A percentile compares a stretch with the other conserved stretches of the same genome.
phyloP scores from a whole-genome alignment of 208 protist species.

The Polymyxa betae region DNA sequence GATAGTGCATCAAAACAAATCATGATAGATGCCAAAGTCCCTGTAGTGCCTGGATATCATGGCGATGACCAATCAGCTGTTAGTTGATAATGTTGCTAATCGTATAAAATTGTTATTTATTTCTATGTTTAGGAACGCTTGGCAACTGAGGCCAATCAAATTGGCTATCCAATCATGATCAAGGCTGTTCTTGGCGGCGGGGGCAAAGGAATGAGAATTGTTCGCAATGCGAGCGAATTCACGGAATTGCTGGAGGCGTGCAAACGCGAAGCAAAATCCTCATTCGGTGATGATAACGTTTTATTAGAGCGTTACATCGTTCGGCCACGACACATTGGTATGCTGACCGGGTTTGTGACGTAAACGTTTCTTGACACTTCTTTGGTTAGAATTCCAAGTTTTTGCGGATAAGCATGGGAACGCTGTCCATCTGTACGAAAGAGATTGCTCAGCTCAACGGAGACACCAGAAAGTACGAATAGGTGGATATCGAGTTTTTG shows the following conservation, averaged over 20 bases:
- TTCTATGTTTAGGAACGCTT: conserved; percentile 63
- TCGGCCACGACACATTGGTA: conserved; percentile 11
- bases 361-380: neutral
- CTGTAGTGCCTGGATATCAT: conserved; percentile 87
- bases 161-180: conserved; percentile 91
- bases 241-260: conserved; percentile 69
- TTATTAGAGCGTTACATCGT: conserved; percentile 85
- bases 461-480: conserved; percentile 81
- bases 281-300: conserved; percentile 78
- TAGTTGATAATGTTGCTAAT: neutral
- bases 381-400: conserved; percentile 90
- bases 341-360: neutral
- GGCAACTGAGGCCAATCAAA: conserved; percentile 64
- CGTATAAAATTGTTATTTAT: neutral
- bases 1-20: conserved; percentile 79
- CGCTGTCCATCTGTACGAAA: conserved; percentile 76
- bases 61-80: conserved; percentile 77
- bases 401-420: conserved; percentile 81
- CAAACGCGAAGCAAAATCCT: conserved; percentile 66
- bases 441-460: conserved; percentile 82
- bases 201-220: conserved; percentile 84
- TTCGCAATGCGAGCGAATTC: conserved; percentile 69
- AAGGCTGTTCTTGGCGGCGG: conserved; percentile 90
- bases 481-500: neutral
- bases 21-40: conserved; percentile 83